Conservation (phyloP, 805 yeast species). For the Jamesozyma spencerorum region DNA sequence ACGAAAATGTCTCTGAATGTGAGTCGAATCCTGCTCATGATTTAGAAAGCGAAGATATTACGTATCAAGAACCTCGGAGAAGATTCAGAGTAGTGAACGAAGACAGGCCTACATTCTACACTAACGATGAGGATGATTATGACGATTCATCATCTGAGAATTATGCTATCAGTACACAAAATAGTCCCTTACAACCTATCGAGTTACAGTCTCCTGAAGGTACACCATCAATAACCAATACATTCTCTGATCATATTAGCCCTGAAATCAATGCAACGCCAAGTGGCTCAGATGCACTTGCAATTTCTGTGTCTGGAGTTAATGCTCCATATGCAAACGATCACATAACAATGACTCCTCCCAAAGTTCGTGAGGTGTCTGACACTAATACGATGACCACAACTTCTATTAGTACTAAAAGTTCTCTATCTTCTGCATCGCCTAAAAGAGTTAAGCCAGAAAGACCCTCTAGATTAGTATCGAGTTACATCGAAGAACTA, state of each 20-base stretch:
- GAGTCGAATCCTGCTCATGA: not conserved
- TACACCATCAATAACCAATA: too few relatives aligned
- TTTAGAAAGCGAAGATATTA: not conserved
- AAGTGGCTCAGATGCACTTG: too few relatives aligned
- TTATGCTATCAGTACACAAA: too few relatives aligned
- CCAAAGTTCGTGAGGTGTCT: not conserved
- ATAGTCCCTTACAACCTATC: too few relatives aligned
- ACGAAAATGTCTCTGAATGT: not conserved
- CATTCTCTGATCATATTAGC: too few relatives aligned
- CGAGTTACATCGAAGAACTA: constrained; percentile 29
- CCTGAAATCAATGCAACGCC: too few relatives aligned
- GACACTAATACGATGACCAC: not conserved
- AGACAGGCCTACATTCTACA: constrained; percentile 22
- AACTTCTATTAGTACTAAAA: constrained; percentile 2
- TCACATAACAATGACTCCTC: not conserved
- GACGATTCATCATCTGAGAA: not conserved
- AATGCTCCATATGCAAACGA: not conserved
- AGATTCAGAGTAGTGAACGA: constrained; percentile 27
- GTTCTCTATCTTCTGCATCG: not conserved
- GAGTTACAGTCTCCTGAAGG: too few relatives aligned
- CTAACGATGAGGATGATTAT: constrained; percentile 13
- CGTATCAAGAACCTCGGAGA: constrained; percentile 8
- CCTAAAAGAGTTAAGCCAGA: constrained; percentile 10
- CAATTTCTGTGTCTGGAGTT: too few relatives aligned
- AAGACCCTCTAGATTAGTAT: constrained; percentile 21